Evolutionary conservation across 2,329 filamentous ascomycete genomes (phyloP), one percentile per base, ranked within the genome.

Genomic region (Penicillium polonicum): DNA sequence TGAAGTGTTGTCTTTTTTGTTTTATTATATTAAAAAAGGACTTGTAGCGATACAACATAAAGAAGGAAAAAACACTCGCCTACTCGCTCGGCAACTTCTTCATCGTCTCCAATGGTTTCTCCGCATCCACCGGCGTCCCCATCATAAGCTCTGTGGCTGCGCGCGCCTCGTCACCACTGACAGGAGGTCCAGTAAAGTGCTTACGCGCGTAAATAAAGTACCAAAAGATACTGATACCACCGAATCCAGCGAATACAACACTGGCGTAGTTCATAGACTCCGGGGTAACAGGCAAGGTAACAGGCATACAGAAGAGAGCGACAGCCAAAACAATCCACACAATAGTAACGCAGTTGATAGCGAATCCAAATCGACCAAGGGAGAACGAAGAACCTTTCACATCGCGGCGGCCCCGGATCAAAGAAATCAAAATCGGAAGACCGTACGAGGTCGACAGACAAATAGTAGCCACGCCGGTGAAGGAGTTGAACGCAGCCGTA

Each of bases 401-500:
- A 36, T 85, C 81, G 52, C 83, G 80, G n/a, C 90, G 83, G 10
- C 86, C 82, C 17, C 87, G 83, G 1, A 91, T 65, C 3, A 92
- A 76, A 12, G 82, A 88, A 57, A 92, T 86, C 12, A 91, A 75
- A 54, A 92, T 90, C 0, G 90, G 90, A 17, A 91, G 80, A 15
- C 87, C 88, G 71, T 92, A 92, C 0, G 88, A 90, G 4, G 86
- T 85, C 0, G 85, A 88, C 0, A 92, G 82, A 63, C 88, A 91
- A 70, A 92, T 91, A 5, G 89, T 92, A 1, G 89, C 89, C 1
- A 91, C 88, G 29, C 89, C 88, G 0, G 89, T 92, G 73, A 92
- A 92, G 10, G 85, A 87, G 78, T 88, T 89, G 78, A 92, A 92
- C 0, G 90, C 90, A 0, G 88, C 88, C 0, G 84, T 83, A 1